Evolutionary conservation across 148 eudicot species (phyloP).

Genomic region (Vaccinium myrtillus): DNA sequence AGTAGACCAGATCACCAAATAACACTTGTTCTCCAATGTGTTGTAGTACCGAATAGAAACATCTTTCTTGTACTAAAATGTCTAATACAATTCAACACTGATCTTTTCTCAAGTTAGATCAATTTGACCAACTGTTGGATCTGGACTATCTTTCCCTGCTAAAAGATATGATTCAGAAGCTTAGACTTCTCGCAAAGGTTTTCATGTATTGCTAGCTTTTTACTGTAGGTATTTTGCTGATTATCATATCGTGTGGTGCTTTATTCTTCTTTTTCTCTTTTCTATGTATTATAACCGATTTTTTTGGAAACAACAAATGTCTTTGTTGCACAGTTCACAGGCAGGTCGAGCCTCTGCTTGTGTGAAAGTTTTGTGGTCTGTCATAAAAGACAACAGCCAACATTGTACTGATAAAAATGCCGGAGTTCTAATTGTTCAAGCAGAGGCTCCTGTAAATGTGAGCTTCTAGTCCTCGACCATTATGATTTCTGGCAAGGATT

Average conservation of each 20-base stretch:
- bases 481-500: neutral
- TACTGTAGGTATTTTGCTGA: neutral
- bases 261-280: neutral
- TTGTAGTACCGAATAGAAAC: neutral
- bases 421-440: constrained; percentile 79
- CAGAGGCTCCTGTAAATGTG: constrained; percentile 59
- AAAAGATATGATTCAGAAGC: neutral
- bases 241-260: neutral
- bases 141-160: neutral
- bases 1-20: no score
- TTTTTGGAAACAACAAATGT: neutral
- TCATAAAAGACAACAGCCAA: constrained; percentile 44
- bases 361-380: constrained; percentile 52
- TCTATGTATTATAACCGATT: neutral
- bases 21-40: neutral
- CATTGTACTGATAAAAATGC: constrained; percentile 61
- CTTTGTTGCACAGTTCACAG: constrained; percentile 51
- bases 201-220: neutral
- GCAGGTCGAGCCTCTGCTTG: constrained; percentile 92
- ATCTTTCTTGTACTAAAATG: neutral
- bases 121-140: neutral
- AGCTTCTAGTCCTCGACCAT: constrained; percentile 16
- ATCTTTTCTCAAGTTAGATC: neutral
- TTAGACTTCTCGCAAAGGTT: neutral
- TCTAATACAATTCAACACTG: neutral